Evolutionary conservation across 495 filamentous ascomycete genomes (phyloP), one percentile per base, ranked within the genome.

Genomic region (Penicillium bovifimosum): DNA sequence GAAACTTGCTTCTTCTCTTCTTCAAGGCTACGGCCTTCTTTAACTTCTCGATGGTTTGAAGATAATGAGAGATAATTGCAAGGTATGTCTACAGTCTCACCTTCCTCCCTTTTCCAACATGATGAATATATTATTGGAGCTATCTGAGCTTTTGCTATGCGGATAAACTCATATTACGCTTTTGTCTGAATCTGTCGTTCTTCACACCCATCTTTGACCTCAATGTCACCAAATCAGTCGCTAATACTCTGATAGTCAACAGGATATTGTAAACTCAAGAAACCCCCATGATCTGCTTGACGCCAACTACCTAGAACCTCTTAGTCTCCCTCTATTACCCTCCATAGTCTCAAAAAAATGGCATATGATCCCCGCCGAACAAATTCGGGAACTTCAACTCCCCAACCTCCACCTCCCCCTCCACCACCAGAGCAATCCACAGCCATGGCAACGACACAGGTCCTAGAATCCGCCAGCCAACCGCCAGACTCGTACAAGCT

Each of bases 101-200:
- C 18, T 34, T 24, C 13, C 41, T 42, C 44, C 33, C 34, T 46
- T 29, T 36, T 29, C 44, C 34, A 63, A 46, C 58, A 74, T 86
- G 84, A 87, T 86, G 83, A 86, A 57, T 63, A 62, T 64, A 67
- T 65, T 95, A 95, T 96, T 96, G 91, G 91, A 96, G 91, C 91
- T 96, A 90, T 96, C 91, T 84, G 86, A 92, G 80, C 72, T 72
- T 70, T 53, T 67, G 69, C 68, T 72, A 76, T 71, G 76, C 65
- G 72, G 68, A 77, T 60, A 75, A 73, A 70, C 60, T 63, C 69
- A 65, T 67, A 70, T 77, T 75, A 73, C 76, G 73, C 73, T 67
- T 74, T 74, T 73, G 39, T 63, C 65, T 69, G 65, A 64, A 59
- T 47, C 40, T 33, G 20, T 24, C 47, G 51, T 38, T 8, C 54